Evolutionary conservation across 345 rosid genomes (phyloP).

Genomic region (Lepidium aucheri): DNA sequence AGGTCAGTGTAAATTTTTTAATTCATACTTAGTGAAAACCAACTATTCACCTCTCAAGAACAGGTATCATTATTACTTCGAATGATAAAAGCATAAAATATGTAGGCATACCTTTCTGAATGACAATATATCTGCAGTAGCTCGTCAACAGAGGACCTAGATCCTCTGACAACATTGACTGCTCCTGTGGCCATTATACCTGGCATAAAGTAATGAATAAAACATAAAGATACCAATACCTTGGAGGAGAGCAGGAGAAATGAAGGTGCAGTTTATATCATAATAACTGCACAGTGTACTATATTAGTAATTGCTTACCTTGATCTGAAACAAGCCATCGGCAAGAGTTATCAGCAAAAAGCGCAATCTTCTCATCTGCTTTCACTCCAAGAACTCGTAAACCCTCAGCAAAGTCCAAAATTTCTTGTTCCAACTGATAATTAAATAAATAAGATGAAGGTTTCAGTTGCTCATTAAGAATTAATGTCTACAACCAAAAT

Average conservation of each 20-base stretch:
- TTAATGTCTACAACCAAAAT: background rate
- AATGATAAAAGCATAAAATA: background rate
- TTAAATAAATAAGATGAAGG: constrained; percentile 4
- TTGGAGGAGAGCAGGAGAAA: background rate
- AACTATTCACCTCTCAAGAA: background rate
- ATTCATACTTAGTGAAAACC: background rate
- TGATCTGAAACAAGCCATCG: constrained; percentile 95
- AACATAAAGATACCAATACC: background rate
- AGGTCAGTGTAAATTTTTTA: too few species aligned
- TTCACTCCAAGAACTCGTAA: constrained; percentile 63
- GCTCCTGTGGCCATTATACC: constrained; percentile 96
- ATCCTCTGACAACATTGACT: constrained; percentile 87
- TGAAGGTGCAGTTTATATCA: background rate
- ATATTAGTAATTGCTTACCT: constrained; percentile 37
- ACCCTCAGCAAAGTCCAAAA: constrained; percentile 79
- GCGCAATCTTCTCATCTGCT: constrained; percentile 77
- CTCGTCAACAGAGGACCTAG: constrained; percentile 84
- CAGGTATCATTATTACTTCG: background rate
- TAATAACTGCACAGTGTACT: background rate
- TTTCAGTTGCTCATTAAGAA: background rate
- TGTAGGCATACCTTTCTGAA: constrained; percentile 70
- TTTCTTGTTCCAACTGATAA: constrained; percentile 80
- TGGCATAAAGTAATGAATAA: constrained; percentile 21
- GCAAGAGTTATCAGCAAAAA: constrained; percentile 91
- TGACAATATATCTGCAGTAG: constrained; percentile 76